Conservation (phyloP, 495 filamentous ascomycete genomes). For the Polyplosphaeria fusca region DNA sequence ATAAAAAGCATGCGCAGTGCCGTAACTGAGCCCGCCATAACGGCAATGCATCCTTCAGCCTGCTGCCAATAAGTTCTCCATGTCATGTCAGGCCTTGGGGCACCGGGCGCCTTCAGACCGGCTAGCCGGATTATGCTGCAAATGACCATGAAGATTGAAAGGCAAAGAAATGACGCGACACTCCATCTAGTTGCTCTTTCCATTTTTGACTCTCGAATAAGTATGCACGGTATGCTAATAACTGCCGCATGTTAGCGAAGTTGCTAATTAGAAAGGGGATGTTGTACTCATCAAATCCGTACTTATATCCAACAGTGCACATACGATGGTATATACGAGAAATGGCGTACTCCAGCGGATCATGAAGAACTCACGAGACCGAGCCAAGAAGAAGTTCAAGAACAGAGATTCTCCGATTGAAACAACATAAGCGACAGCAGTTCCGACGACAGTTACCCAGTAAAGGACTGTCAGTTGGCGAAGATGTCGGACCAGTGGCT, state of each 20-base stretch:
- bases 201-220: constrained; percentile 2
- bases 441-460: too few species aligned
- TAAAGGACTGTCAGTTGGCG: not conserved
- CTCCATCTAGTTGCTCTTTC: not conserved
- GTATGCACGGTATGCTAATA: not conserved
- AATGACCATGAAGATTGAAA: constrained; percentile 13
- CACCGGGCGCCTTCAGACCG: not conserved
- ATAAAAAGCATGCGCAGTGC: constrained; percentile 6
- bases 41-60: constrained; percentile 3
- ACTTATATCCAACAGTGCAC: not conserved
- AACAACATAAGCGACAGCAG: too few species aligned
- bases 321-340: too few species aligned
- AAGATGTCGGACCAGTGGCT: not conserved
- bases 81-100: not conserved
- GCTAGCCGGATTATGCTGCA: constrained; percentile 6
- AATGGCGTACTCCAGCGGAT: too few species aligned
- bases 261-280: not conserved
- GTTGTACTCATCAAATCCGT: constrained; percentile 7
- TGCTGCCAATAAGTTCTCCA: constrained; percentile 9
- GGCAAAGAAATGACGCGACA: constrained; percentile 5
- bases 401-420: too few species aligned
- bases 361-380: too few species aligned
- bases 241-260: not conserved
- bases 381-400: too few species aligned
- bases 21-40: constrained; percentile 13